Evolutionary conservation across 176 grass and related monocot genomes (phyloP), one percentile per base, ranked within the genome.

Genomic region (Triticum dicoccoides): DNA sequence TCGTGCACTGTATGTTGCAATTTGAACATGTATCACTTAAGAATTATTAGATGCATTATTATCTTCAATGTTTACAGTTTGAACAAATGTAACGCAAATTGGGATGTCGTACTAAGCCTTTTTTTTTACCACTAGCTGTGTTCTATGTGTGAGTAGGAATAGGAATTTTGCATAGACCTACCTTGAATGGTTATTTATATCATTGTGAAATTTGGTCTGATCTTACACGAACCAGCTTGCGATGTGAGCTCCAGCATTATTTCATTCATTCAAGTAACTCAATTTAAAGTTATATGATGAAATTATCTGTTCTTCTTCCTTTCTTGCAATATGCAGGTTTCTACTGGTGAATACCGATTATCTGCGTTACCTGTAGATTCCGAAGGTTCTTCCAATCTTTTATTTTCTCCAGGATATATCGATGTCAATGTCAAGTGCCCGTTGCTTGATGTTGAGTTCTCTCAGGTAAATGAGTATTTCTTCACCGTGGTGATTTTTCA

Each of bases 331-430:
- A 84, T 69, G 86, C 82, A 98, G 96, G 94, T 94, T 89, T 92
- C 85, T 92, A 71, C 94, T 80, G 94, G 94, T 62, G 90, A 93
- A 69, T 99, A 96, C 69, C 83, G 81, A 72, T 56, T 99, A 88
- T 93, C 94, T 82, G 94, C 89, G 24, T 84, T 99, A 77, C 89
- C 92, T 73, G 89, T 96, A 76, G 90, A 91, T 91, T 85, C 94
- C 15, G 82, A 89, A 12, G 87, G 89, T 76, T 91, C 85, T 61
- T 80, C 91, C 74, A 91, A 77, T 70, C 90, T 95, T 72, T 82
- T 96, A 87, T 98, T 98, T 90, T 95, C 94, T 85, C 97, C 94
- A 78, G 83, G 85, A 82, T 91, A 63, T 84, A 63, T 98, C 64
- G 87, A 89, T 92, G 67, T 96, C 9, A 94, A 94, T 25, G 87